These are phyloP conservation scores for Brassica carinata DNA, from an alignment of 345 rosid genomes.

Conservation along the genomic window DNA sequence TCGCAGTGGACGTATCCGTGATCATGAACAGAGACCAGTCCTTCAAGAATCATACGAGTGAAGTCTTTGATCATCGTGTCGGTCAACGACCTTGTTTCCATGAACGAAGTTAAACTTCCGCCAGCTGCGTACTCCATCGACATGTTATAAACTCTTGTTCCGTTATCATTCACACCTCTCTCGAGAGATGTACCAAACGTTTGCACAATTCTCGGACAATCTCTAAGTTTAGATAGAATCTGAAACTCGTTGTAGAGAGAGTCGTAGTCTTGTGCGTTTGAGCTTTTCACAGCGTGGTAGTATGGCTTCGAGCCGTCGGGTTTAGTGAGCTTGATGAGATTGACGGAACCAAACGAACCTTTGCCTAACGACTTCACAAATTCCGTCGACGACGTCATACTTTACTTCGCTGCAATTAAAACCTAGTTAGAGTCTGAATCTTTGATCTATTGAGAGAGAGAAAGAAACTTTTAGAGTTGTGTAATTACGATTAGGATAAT, in stretches of 20 bases:
- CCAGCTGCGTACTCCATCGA: conserved; percentile 30
- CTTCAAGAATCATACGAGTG: conserved; percentile 35
- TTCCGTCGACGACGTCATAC: neutral
- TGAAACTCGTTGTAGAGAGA: neutral
- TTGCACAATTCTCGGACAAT: neutral
- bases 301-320: neutral
- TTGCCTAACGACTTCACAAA: conserved; percentile 20
- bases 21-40: conserved; percentile 4
- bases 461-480: neutral
- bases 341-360: conserved; percentile 23
- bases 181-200: neutral
- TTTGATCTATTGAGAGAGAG: neutral
- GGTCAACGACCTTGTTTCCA: neutral
- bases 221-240: neutral
- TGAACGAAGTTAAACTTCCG: conserved; percentile 20
- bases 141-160: conserved; percentile 20
- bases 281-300: neutral
- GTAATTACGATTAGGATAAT: too few relatives aligned
- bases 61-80: conserved; percentile 13
- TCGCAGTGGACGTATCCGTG: conserved; percentile 24
- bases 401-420: neutral
- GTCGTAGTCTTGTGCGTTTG: neutral
- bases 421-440: conserved; percentile 11
- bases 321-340: conserved; percentile 7
- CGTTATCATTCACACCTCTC: neutral